A percentile compares a stretch with the other conserved stretches of the same genome.
Conservation (phyloP, 345 rosid species). For the Citrus sinensis region DNA sequence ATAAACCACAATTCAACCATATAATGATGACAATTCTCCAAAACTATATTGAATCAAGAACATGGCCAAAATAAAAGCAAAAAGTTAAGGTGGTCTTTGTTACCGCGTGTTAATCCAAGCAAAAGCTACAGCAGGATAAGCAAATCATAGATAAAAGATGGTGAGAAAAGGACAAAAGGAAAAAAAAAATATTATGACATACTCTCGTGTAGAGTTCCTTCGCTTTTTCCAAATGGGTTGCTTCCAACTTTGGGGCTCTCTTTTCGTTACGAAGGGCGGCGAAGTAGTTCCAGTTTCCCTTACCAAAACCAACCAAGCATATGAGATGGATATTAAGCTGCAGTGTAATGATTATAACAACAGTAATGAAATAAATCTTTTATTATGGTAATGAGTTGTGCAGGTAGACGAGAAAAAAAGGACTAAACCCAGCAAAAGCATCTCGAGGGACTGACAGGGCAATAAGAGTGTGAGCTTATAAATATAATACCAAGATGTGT, state of each 20-base stretch:
- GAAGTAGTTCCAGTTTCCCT: slow-evolving; percentile 99
- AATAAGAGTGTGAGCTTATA: background rate
- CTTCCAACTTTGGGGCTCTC: slow-evolving; percentile 95
- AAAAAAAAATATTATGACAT: slow-evolving; percentile 22
- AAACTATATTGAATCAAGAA: slow-evolving; percentile 4
- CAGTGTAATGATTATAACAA: background rate
- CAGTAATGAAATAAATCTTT: background rate
- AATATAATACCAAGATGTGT: background rate
- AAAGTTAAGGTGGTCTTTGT: background rate
- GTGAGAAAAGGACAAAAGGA: background rate
- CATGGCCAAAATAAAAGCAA: background rate
- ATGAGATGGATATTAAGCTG: background rate
- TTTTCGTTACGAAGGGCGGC: slow-evolving; percentile 98
- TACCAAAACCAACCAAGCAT: slow-evolving; percentile 19
- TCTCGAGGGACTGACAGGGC: background rate
- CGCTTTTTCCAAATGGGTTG: slow-evolving; percentile 97
- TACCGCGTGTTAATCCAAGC: background rate
- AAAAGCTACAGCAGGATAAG: slow-evolving; percentile 5
- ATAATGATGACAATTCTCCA: background rate
- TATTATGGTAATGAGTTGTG: background rate
- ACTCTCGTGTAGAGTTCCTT: slow-evolving; percentile 92
- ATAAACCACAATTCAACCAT: background rate
- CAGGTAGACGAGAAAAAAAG: background rate
- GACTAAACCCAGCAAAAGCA: background rate
- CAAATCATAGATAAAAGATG: background rate